Evolutionary conservation across 1,284 basidiomycete species (phyloP), one percentile per base, ranked within the genome.

Genomic region (Omphalotus olearius): DNA sequence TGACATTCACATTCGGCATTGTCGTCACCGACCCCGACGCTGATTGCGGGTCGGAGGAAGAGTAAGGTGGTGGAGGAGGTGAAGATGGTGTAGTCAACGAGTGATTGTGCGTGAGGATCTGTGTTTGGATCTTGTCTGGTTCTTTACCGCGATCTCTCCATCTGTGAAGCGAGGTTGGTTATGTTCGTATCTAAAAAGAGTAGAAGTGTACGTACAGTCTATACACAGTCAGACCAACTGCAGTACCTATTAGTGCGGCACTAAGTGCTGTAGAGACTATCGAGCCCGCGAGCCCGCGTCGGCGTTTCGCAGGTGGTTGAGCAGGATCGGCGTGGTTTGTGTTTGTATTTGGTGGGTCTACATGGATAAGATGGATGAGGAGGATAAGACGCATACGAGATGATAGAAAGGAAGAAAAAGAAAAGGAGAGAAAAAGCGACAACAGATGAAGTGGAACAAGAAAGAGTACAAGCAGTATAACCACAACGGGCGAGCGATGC

Each of bases 181-280:
- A 52, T 58, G 52, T 26, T 35, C 16, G 35, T 17, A 49, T 44
- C 4, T 44, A 6, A 33, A 44, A 42, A 17, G 14, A 26, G 42
- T n/a, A n/a, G n/a, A n/a, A 11, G 35, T 35, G 46, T 52, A 75
- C 85, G 71, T 65, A 90, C 88, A 91, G 70, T 66, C 87, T 80
- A 70, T 89, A 91, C 42, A 89, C 85, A 45, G 88, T 89, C 57
- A 90, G 74, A 55, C 88, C 88, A 46, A 91, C 88, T 14, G 88
- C 88, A 33, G 86, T 85, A 54, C 88, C 87, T 56, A 91, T 86
- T 55, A 91, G 77, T 47, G 85, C 88, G 57, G 88, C 87, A 69
- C 78, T 87, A 67, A 91, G 71, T 53, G 88, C 88, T 30, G 86
- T 87, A 14, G 85, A 85, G 57, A 89, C 79, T 60, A 91, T 83